A percentile compares a stretch with the other conserved stretches of the same genome.
Evolutionary conservation across 108 stramenopile species (phyloP).

Genomic region (Cyclostephanos invisitatus): DNA sequence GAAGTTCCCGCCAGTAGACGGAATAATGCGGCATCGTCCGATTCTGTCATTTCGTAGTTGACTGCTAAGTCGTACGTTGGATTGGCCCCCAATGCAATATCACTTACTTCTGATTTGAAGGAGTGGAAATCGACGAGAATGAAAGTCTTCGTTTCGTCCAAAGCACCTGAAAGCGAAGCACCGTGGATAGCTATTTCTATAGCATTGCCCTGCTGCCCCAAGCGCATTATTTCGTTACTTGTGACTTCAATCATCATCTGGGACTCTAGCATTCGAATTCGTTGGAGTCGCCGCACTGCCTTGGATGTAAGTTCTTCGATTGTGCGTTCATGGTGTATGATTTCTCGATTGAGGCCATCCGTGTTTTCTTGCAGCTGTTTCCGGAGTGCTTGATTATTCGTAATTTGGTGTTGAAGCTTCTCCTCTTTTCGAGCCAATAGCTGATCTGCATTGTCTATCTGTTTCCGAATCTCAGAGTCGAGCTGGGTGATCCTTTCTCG

Average conservation of each 20-base stretch:
- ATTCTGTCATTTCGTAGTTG: constrained; percentile 6
- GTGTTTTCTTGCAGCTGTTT: constrained; percentile 10
- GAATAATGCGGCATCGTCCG: neutral
- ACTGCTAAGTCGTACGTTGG: constrained; percentile 16
- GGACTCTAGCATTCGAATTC: constrained; percentile 31
- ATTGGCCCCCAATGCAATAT: constrained; percentile 5
- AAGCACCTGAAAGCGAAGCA: neutral
- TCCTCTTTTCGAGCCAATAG: constrained; percentile 2
- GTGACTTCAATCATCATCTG: neutral
- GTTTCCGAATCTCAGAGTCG: neutral
- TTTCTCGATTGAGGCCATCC: neutral
- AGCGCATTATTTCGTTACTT: neutral
- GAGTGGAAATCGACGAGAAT: constrained; percentile 19
- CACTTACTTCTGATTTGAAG: neutral
- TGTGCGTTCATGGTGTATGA: neutral
- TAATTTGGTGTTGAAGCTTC: constrained; percentile 20
- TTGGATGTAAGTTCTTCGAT: constrained; percentile 14
- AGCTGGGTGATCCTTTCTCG: neutral
- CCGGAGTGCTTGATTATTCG: constrained; percentile 10
- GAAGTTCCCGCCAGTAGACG: neutral
- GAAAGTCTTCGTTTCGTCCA: neutral
- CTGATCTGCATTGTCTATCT: constrained; percentile 7
- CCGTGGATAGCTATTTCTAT: neutral
- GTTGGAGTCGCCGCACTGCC: constrained; percentile 18
- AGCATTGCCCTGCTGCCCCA: neutral